A percentile compares a stretch with the other conserved stretches of the same genome.
Conservation (phyloP, 2,329 filamentous ascomycete species). For the Beauveria scarabaeidicola region DNA sequence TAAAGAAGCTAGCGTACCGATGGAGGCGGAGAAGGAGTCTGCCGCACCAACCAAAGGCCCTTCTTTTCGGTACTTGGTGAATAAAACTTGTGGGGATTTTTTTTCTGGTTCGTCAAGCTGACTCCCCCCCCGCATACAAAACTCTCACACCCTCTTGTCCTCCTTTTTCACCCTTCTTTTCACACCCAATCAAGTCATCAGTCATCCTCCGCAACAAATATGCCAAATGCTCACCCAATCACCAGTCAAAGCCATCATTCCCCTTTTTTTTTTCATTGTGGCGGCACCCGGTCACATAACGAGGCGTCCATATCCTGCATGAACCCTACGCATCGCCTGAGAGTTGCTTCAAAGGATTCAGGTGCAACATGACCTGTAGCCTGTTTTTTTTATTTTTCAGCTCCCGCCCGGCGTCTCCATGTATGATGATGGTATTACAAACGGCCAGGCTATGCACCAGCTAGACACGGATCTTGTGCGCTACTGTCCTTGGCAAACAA, state of each 20-base stretch:
- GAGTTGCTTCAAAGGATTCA: neutral
- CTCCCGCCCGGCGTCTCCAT: neutral
- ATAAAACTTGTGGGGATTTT: neutral
- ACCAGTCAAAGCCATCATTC: neutral
- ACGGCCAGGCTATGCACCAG: neutral
- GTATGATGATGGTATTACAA: neutral
- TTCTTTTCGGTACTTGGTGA: neutral
- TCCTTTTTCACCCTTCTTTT: neutral
- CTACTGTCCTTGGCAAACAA: neutral
- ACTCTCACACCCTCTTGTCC: neutral
- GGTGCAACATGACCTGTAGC: neutral
- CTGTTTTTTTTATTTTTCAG: neutral
- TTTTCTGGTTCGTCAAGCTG: neutral
- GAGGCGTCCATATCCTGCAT: neutral
- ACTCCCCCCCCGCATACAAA: neutral
- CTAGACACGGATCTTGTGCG: neutral
- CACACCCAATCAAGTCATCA: neutral
- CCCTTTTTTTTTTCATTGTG: neutral
- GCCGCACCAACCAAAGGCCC: neutral
- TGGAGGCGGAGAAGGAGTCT: neutral
- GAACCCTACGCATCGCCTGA: too few relatives aligned
- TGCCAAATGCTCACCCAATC: neutral
- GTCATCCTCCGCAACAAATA: neutral
- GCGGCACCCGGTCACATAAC: neutral
- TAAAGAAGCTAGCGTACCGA: neutral